Conservation (phyloP, 176 grass and related monocot species). For the Zea mays region DNA sequence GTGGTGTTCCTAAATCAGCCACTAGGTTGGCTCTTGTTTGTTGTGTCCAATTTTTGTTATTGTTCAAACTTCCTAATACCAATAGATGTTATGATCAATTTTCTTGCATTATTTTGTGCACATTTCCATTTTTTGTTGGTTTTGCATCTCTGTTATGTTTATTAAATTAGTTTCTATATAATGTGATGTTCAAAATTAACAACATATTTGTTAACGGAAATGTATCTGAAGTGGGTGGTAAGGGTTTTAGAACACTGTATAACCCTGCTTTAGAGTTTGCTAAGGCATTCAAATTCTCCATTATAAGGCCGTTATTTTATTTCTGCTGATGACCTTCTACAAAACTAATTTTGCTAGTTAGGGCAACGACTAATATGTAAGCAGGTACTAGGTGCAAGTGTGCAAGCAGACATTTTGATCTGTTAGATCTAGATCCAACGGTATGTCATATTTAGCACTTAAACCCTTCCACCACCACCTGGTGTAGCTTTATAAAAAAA, state of each 20-base stretch:
- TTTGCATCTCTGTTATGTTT: not conserved
- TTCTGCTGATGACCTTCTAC: not conserved
- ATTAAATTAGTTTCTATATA: not conserved
- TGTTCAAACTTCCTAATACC: not conserved
- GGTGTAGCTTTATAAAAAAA: no score
- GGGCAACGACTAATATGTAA: no score
- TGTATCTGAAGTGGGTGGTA: not conserved
- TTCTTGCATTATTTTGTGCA: not conserved
- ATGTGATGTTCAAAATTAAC: not conserved
- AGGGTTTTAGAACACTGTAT: no score
- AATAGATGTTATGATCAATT: not conserved
- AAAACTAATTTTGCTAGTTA: not conserved
- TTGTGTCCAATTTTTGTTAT: not conserved
- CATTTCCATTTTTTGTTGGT: not conserved
- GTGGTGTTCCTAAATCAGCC: not conserved
- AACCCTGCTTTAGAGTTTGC: no score
- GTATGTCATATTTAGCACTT: no score
- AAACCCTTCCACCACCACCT: no score
- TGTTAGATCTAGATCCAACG: no score
- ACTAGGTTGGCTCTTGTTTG: not conserved
- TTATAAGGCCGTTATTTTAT: not conserved
- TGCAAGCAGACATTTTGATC: no score
- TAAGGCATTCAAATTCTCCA: not conserved
- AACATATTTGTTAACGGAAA: not conserved
- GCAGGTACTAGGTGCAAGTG: no score